Evolutionary conservation across 2,329 filamentous ascomycete species (phyloP).

Genomic region (Penicillium brevicompactum): DNA sequence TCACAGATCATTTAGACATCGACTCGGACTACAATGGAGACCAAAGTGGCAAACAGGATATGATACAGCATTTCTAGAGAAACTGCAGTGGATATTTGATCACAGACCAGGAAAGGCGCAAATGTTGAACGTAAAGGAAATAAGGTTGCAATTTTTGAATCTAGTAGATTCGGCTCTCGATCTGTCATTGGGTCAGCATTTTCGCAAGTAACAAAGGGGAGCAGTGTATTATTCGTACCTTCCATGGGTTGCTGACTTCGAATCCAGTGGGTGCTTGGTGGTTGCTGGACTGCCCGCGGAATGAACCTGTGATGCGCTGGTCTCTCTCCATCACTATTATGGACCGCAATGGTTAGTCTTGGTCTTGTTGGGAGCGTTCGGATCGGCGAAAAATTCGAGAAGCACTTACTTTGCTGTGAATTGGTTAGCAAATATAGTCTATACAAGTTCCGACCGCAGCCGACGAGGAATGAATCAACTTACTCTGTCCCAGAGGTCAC

Average conservation of each 20-base stretch:
- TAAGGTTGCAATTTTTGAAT: slow-evolving; percentile 25
- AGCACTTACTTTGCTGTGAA: slow-evolving; percentile 56
- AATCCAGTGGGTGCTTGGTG: slow-evolving; percentile 62
- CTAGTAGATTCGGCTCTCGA: slow-evolving; percentile 46
- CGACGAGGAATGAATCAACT: slow-evolving; percentile 30
- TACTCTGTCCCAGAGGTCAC: slow-evolving; percentile 67
- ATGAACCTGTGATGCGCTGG: slow-evolving; percentile 61
- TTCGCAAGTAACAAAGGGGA: background rate
- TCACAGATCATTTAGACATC: slow-evolving; percentile 46
- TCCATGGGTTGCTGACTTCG: slow-evolving; percentile 69
- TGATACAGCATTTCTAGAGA: slow-evolving; percentile 28
- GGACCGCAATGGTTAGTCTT: slow-evolving; percentile 22
- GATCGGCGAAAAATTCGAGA: background rate
- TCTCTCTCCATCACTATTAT: slow-evolving; percentile 68
- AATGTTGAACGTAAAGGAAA: slow-evolving; percentile 23
- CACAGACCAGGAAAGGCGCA: slow-evolving; percentile 21
- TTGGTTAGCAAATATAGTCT: slow-evolving; percentile 42
- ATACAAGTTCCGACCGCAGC: slow-evolving; percentile 15
- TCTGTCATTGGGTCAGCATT: slow-evolving; percentile 30
- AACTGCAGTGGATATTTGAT: slow-evolving; percentile 28
- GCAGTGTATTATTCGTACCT: slow-evolving; percentile 47
- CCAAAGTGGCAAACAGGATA: slow-evolving; percentile 12
- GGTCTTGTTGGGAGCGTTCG: slow-evolving; percentile 14
- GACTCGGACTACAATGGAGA: slow-evolving; percentile 9
- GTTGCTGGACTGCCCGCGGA: slow-evolving; percentile 64